Evolutionary conservation across 2,329 filamentous ascomycete genomes (phyloP).

Genomic region (Colletotrichum lentis): DNA sequence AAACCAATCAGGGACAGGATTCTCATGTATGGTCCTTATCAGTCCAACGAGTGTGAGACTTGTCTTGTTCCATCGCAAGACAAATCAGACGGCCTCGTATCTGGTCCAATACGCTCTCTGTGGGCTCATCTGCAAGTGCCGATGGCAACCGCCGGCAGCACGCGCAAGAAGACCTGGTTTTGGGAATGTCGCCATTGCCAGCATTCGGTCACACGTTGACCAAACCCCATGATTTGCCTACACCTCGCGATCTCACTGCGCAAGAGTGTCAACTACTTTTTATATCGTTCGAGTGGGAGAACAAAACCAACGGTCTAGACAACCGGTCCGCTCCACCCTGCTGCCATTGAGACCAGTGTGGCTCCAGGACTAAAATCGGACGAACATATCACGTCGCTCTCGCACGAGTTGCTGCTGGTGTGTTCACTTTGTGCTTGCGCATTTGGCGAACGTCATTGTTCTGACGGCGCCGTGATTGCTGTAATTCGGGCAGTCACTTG

Average conservation of each 20-base stretch:
- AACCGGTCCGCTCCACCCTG: constrained; percentile 74
- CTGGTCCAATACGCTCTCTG: not conserved
- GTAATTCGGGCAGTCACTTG: no score
- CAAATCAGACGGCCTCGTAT: not conserved
- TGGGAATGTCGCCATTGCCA: not conserved
- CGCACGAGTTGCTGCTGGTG: not conserved
- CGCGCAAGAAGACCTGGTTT: not conserved
- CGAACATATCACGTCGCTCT: constrained; percentile 55
- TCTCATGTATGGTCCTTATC: constrained; percentile 22
- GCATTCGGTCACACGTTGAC: not conserved
- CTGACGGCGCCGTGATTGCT: not conserved
- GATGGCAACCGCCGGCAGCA: not conserved
- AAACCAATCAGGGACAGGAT: not conserved
- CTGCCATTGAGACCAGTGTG: constrained; percentile 63
- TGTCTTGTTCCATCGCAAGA: constrained; percentile 32
- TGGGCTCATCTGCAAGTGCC: constrained; percentile 1
- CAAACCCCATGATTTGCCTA: constrained; percentile 67
- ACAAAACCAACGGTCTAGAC: constrained; percentile 71
- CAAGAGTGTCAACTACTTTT: constrained; percentile 65
- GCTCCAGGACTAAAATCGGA: constrained; percentile 70
- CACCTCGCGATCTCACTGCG: constrained; percentile 67
- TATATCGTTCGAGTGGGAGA: constrained; percentile 69
- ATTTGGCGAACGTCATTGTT: not conserved
- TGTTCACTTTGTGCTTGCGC: not conserved
- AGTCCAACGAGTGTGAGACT: constrained; percentile 30